Percentiles rank a stretch among this genome's conserved stretches.
Conservation (phyloP, 257 asterid genomes). For the Avicennia marina region DNA sequence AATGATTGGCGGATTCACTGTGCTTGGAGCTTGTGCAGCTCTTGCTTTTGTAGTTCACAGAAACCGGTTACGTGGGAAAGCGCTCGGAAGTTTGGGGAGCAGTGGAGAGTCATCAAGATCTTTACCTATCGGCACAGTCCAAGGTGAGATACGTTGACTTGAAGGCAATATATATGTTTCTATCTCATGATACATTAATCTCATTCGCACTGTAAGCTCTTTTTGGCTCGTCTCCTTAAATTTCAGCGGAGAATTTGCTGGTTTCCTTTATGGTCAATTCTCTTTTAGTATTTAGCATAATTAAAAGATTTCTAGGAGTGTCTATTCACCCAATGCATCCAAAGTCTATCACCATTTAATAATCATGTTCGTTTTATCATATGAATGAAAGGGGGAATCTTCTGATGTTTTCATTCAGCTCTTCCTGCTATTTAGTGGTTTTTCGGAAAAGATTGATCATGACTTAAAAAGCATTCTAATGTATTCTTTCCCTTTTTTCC, state of each 20-base stretch:
- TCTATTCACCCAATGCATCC: too few species aligned
- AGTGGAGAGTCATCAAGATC: constrained; percentile 38
- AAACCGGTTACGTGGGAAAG: constrained; percentile 21
- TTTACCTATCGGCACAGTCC: constrained; percentile 35
- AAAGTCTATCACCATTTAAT: too few species aligned
- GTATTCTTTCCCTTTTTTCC: not conserved
- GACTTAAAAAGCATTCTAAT: too few species aligned
- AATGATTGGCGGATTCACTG: constrained; percentile 43
- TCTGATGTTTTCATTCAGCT: too few species aligned
- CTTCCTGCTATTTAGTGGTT: too few species aligned
- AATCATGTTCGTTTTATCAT: too few species aligned
- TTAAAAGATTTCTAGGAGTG: too few species aligned
- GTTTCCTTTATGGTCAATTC: too few species aligned
- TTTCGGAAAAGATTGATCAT: too few species aligned
- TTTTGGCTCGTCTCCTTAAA: not conserved
- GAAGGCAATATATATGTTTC: not conserved
- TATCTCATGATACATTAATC: not conserved
- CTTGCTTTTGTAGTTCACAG: constrained; percentile 24
- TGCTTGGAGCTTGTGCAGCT: constrained; percentile 49
- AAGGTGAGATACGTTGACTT: constrained; percentile 31
- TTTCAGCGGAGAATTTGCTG: too few species aligned
- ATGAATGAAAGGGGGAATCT: too few species aligned
- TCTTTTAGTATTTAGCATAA: too few species aligned
- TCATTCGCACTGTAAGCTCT: not conserved
- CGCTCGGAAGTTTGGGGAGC: constrained; percentile 24